Percentiles rank a stretch among this genome's conserved stretches.
These are phyloP conservation scores for Circinella umbellata DNA, from an alignment of 371 early-diverging fungal species.

Conservation along the genomic window DNA sequence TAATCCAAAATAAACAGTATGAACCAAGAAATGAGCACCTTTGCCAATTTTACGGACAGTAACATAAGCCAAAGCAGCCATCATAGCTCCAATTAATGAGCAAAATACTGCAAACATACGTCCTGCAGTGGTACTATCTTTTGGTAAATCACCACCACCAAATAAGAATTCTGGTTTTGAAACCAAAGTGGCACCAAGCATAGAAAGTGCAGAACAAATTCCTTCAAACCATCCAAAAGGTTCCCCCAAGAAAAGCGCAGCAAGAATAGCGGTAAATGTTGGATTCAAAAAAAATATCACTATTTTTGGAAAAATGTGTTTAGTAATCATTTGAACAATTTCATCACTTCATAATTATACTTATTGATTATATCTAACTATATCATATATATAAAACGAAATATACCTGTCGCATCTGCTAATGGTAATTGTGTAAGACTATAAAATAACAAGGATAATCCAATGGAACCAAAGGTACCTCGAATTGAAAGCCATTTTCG, in stretches of 20 bases:
- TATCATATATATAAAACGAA: not conserved
- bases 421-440: slow-evolving; percentile 71
- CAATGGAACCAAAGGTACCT: slow-evolving; percentile 68
- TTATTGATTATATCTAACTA: too few species aligned
- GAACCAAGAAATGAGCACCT: slow-evolving; percentile 71
- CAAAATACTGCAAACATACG: slow-evolving; percentile 49
- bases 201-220: slow-evolving; percentile 54
- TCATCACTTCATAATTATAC: too few species aligned
- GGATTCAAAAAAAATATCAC: slow-evolving; percentile 79
- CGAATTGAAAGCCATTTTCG: slow-evolving; percentile 64
- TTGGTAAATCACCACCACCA: slow-evolving; percentile 21
- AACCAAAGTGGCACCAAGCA: slow-evolving; percentile 71
- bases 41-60: slow-evolving; percentile 75
- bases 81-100: slow-evolving; percentile 64
- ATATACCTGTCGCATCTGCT: slow-evolving; percentile 73
- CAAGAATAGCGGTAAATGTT: slow-evolving; percentile 74
- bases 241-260: slow-evolving; percentile 62
- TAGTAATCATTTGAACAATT: too few species aligned
- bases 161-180: slow-evolving; percentile 71
- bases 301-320: slow-evolving; percentile 5
- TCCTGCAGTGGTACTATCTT: slow-evolving; percentile 14
- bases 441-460: slow-evolving; percentile 72
- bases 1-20: slow-evolving; percentile 76
- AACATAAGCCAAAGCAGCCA: slow-evolving; percentile 71
- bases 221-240: slow-evolving; percentile 64